Evolutionary conservation across 169 alveolate species (phyloP).

Genomic region (Eimeria mitis): DNA sequence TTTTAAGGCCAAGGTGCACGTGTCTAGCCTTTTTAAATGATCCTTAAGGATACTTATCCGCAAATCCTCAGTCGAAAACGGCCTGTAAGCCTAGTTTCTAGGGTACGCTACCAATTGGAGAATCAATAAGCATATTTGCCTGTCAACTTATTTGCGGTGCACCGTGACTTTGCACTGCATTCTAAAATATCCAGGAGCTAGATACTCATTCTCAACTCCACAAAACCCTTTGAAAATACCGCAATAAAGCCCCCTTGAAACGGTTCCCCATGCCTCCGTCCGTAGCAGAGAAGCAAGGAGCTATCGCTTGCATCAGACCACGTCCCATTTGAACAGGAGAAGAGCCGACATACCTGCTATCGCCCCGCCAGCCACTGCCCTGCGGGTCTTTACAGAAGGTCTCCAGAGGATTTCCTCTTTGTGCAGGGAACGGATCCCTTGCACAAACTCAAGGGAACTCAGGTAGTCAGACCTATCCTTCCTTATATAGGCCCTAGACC

Average conservation of each 20-base stretch:
- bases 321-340: not conserved
- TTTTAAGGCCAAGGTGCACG: too few relatives aligned
- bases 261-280: not conserved
- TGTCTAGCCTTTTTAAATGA: too few relatives aligned
- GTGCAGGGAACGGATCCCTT: not conserved
- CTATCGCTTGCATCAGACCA: too few relatives aligned
- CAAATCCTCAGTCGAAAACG: too few relatives aligned
- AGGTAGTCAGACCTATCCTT: not conserved
- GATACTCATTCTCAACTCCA: not conserved
- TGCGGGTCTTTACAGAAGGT: not conserved
- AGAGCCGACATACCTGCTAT: too few relatives aligned
- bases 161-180: not conserved
- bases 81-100: not conserved
- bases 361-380: not conserved
- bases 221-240: not conserved
- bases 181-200: not conserved
- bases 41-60: too few relatives aligned
- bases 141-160: not conserved
- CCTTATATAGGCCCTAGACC: not conserved
- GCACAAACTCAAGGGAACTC: not conserved
- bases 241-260: not conserved
- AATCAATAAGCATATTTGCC: not conserved
- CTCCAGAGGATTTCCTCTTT: not conserved
- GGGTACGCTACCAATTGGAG: not conserved
- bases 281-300: not conserved